Base-by-base conservation (phyloP, 2,329 filamentous ascomycete species). In the Onygenales sp. region DNA sequence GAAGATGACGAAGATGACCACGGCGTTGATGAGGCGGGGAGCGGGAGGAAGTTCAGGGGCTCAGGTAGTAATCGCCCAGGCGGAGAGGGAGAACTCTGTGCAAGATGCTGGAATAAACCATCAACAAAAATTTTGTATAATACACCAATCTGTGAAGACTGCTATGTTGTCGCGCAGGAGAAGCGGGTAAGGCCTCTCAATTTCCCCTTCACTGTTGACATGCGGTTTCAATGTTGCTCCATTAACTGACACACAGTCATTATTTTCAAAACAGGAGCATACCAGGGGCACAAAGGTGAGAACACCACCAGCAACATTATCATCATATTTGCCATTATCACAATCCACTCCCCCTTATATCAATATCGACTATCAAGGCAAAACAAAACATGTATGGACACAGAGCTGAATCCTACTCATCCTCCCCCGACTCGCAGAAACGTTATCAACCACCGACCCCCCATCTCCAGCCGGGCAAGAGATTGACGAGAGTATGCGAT, bases 101-200 rank as follows among this genome's bases (percentile, higher is more conserved):
- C 56, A 33, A 57, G 60, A 52, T 59, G 55, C 52, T 58, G 61
- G 55, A 46, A 47, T 21, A 56, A 51, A n/a, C 57, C 56, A 48
- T 54, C 54, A 14, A 58, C 60, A 17, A 59, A 52, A 52, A 59
- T 55, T 40, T 52, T 61, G 10, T 61, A 61, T 52, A 58, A 59
- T 51, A 55, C 56, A 14, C 59, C 59, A 31, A 57, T 57, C 36
- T 61, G 59, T 40, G 52, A 57, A 6, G 56, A 54, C 42, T 61
- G 59, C 45, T 53, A 52, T 51, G 45, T 52, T 27, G 42, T 56
- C 21, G 59, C 59, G 21, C 44, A 59, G 44, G 52, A 56, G 36
- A 56, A 56, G 49, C 54, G 55, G 50, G 59, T 61, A 52, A 53
- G 56, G 49, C 9, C 31, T 42, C 13, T 4, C n/a, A 13, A 13